Evolutionary conservation across 108 stramenopile genomes (phyloP).

Genomic region (Phaeodactylum tricornutum): DNA sequence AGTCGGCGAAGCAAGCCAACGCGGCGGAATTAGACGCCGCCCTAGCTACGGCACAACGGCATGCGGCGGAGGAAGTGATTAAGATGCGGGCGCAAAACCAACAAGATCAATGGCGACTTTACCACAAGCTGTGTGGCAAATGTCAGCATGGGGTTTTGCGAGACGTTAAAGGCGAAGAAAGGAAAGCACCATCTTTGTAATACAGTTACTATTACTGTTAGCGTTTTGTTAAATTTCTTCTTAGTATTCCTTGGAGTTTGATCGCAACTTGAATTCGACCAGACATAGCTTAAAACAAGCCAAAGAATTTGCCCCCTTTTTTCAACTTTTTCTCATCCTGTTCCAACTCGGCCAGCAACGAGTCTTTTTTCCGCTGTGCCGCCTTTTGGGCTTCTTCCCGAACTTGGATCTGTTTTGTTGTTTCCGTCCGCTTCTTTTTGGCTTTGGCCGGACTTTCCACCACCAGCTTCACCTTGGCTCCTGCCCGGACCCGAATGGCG

Average conservation of each 20-base stretch:
- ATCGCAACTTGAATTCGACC: no score
- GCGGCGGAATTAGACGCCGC: constrained; percentile 10
- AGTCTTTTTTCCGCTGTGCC: constrained; percentile 78
- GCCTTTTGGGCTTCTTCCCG: constrained; percentile 55
- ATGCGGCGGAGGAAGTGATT: constrained; percentile 2
- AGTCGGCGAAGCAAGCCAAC: constrained; percentile 2
- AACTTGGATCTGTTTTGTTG: constrained; percentile 54
- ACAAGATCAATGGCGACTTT: neutral
- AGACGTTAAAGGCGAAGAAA: no score
- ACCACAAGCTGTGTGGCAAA: neutral
- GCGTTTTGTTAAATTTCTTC: no score
- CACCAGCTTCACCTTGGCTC: constrained; percentile 75
- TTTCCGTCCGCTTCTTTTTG: constrained; percentile 47
- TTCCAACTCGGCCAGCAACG: constrained; percentile 58
- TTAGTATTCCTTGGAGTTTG: no score
- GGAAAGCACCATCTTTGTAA: no score
- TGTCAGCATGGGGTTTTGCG: neutral
- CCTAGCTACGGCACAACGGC: constrained; percentile 3
- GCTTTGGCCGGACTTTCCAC: constrained; percentile 49
- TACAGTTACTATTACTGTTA: no score
- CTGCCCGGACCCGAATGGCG: constrained; percentile 82
- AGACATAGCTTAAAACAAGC: no score
- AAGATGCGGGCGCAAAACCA: constrained; percentile 3
- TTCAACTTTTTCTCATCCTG: no score
- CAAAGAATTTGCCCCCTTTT: no score